Conservation (phyloP, 176 grass and related monocot species). For the Juncus inflexus region DNA sequence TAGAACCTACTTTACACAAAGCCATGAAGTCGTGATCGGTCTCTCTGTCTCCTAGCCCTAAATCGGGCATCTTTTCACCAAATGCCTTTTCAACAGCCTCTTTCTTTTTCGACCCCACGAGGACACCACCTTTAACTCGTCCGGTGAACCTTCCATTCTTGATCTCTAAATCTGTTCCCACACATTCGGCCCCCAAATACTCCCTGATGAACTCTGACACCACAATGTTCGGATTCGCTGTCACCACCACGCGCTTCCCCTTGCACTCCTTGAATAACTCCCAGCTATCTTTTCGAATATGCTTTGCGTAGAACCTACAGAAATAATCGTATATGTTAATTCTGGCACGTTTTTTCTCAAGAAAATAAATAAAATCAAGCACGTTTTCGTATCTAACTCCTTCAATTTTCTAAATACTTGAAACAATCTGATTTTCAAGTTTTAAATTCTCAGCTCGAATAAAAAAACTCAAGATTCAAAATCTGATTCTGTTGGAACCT, state of each 20-base stretch:
- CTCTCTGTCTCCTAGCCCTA: constrained; percentile 76
- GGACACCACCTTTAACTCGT: constrained; percentile 36
- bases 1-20: constrained; percentile 59
- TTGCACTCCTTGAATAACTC: constrained; percentile 46
- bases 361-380: neutral
- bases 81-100: constrained; percentile 47
- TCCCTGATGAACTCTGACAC: constrained; percentile 53
- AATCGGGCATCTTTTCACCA: constrained; percentile 37
- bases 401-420: no score
- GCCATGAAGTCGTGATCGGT: constrained; percentile 94
- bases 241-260: constrained; percentile 45
- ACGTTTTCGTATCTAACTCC: no score
- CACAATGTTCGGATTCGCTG: constrained; percentile 70
- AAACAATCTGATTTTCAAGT: no score
- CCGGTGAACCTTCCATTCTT: constrained; percentile 37
- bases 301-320: constrained; percentile 48
- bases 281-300: constrained; percentile 80
- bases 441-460: neutral
- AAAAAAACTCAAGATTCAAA: neutral
- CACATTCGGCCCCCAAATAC: constrained; percentile 59
- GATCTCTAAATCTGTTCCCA: constrained; percentile 64
- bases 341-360: neutral
- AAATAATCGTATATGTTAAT: neutral
- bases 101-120: constrained; percentile 55
- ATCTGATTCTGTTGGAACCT: neutral